phyloP scores from a whole-genome alignment of 139 green algal species.

The Chlorella sorokiniana region DNA sequence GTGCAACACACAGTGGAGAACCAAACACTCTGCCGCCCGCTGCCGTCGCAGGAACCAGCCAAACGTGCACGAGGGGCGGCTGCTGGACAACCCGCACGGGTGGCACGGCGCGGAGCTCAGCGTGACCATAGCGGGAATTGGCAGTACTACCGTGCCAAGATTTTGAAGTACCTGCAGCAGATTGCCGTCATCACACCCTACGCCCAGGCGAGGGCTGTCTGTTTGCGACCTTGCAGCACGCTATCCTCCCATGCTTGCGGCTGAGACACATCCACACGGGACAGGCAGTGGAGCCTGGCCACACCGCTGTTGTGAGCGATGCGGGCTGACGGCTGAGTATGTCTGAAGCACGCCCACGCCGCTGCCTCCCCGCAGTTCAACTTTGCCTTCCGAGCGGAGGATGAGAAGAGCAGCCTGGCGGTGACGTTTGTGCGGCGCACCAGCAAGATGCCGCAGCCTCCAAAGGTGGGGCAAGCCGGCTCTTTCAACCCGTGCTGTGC shows the following conservation, averaged over 20 bases:
- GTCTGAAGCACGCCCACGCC: too few relatives aligned
- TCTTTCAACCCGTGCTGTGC: too few relatives aligned
- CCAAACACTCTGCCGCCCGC: neutral
- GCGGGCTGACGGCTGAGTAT: too few relatives aligned
- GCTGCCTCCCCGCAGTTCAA: slow-evolving; percentile 56
- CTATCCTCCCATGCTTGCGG: too few relatives aligned
- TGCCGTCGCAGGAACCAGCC: slow-evolving; percentile 81
- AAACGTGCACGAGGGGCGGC: slow-evolving; percentile 81
- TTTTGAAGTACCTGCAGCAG: slow-evolving; percentile 90
- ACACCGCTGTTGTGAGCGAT: too few relatives aligned
- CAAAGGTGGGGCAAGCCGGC: slow-evolving; percentile 42
- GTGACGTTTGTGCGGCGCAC: slow-evolving; percentile 87
- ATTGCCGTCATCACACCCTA: slow-evolving; percentile 98
- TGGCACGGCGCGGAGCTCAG: slow-evolving; percentile 88
- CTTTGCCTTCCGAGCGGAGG: slow-evolving; percentile 71
- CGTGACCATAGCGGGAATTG: slow-evolving; percentile 93
- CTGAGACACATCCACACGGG: too few relatives aligned
- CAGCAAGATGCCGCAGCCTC: slow-evolving; percentile 84
- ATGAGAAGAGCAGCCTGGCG: slow-evolving; percentile 68
- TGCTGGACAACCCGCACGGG: slow-evolving; percentile 68
- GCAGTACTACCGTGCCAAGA: slow-evolving; percentile 80
- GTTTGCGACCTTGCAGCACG: neutral
- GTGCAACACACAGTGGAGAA: neutral
- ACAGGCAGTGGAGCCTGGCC: too few relatives aligned
- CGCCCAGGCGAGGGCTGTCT: slow-evolving; percentile 49